Conservation (phyloP, 768 basidiomycete genomes). For the Boletus fagicola region DNA sequence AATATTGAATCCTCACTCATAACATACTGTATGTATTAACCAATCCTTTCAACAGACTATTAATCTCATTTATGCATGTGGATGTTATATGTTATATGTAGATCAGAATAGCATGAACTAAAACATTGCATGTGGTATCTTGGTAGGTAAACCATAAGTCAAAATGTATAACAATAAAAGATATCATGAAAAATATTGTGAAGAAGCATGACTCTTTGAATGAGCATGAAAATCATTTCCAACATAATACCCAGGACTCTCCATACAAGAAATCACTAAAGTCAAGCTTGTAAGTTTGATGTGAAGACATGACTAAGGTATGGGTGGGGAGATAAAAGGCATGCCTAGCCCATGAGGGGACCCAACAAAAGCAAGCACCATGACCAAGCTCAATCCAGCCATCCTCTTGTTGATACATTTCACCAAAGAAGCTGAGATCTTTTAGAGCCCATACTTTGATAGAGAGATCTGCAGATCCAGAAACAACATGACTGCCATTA, state of each 20-base stretch:
- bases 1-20: too few species aligned
- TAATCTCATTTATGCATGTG: background rate
- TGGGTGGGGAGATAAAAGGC: conserved; percentile 18
- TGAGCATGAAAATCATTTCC: conserved; percentile 9
- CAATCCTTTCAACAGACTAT: too few species aligned
- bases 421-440: background rate
- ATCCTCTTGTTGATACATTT: conserved; percentile 10
- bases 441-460: conserved; percentile 13
- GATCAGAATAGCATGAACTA: background rate
- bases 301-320: conserved; percentile 14
- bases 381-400: conserved; percentile 18
- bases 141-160: background rate
- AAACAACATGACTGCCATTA: conserved; percentile 16
- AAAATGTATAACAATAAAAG: background rate
- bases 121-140: background rate
- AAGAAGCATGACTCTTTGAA: background rate
- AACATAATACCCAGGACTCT: conserved; percentile 20
- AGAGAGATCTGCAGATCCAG: conserved; percentile 15
- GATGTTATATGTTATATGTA: too few species aligned
- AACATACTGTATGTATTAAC: too few species aligned
- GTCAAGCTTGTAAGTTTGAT: conserved; percentile 12
- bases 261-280: conserved; percentile 10
- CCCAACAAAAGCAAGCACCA: conserved; percentile 15
- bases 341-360: conserved; percentile 21
- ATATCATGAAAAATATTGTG: background rate